Evolutionary conservation across 768 basidiomycete genomes (phyloP).

Genomic region (Boletellus ananiceps): DNA sequence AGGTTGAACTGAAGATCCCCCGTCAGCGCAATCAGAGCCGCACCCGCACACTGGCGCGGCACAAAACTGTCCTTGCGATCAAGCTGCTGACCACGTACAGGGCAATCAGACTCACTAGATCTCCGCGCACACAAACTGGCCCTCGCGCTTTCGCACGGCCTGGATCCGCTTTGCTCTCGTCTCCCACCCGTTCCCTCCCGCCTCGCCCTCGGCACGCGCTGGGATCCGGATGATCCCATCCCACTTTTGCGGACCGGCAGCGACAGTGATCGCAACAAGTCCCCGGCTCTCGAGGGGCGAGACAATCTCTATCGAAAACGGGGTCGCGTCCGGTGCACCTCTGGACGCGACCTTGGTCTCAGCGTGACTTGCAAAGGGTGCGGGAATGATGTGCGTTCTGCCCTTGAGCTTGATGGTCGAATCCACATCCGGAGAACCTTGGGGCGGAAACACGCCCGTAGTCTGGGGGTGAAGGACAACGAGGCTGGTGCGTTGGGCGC

Average conservation of each 20-base stretch:
- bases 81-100: background rate
- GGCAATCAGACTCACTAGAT: constrained; percentile 23
- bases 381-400: constrained; percentile 11
- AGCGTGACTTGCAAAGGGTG: constrained; percentile 13
- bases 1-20: constrained; percentile 50
- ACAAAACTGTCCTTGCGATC: constrained; percentile 13
- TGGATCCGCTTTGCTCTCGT: constrained; percentile 21
- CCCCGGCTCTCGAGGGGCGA: constrained; percentile 42
- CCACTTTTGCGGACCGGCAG: constrained; percentile 38
- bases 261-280: constrained; percentile 38
- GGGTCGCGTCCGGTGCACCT: constrained; percentile 9
- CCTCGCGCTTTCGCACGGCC: constrained; percentile 26
- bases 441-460: constrained; percentile 11
- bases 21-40: constrained; percentile 51
- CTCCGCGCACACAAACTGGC: constrained; percentile 37
- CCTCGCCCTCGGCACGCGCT: constrained; percentile 15
- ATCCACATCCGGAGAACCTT: constrained; percentile 12
- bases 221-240: constrained; percentile 51
- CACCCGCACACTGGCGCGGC: constrained; percentile 34
- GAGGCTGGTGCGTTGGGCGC: constrained; percentile 13
- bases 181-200: constrained; percentile 25
- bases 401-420: constrained; percentile 9
- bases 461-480: constrained; percentile 17
- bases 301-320: constrained; percentile 38
- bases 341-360: constrained; percentile 8